Evolutionary conservation across 2,329 filamentous ascomycete genomes (phyloP).

Genomic region (Colletotrichum euphorbiae): DNA sequence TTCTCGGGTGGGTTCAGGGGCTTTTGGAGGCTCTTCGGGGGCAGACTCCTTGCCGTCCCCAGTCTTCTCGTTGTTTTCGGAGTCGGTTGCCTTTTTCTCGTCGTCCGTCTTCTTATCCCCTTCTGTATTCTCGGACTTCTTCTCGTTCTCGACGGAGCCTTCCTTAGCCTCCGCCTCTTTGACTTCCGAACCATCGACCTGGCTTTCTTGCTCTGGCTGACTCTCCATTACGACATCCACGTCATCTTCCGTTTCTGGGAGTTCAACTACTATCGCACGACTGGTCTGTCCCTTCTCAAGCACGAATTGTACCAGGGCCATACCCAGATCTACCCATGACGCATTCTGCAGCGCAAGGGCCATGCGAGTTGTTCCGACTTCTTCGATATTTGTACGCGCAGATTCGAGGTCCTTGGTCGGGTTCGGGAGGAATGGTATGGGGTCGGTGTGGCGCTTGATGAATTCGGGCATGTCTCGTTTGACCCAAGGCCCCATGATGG

Average conservation of each 20-base stretch:
- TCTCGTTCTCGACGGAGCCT: constrained; percentile 51
- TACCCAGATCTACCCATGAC: constrained; percentile 58
- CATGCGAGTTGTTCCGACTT: constrained; percentile 41
- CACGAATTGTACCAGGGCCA: constrained; percentile 53
- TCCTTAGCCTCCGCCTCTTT: constrained; percentile 47
- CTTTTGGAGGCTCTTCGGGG: constrained; percentile 42
- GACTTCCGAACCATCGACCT: constrained; percentile 11
- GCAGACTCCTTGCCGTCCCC: constrained; percentile 9
- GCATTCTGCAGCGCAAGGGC: constrained; percentile 47
- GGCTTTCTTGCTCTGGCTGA: constrained; percentile 27
- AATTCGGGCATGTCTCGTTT: constrained; percentile 62
- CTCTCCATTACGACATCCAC: constrained; percentile 47
- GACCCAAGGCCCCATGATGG: constrained; percentile 68
- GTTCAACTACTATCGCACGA: constrained; percentile 49
- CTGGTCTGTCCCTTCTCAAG: constrained; percentile 50
- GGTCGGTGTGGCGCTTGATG: constrained; percentile 68
- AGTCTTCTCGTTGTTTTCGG: constrained; percentile 15
- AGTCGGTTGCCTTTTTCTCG: too few relatives aligned
- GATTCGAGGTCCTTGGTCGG: constrained; percentile 55
- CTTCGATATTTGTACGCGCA: constrained; percentile 28
- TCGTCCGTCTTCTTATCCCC: constrained; percentile 21
- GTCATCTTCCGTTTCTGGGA: constrained; percentile 52
- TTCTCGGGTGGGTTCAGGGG: constrained; percentile 47
- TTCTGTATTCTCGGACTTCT: constrained; percentile 15
- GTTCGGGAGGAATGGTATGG: constrained; percentile 71